Evolutionary conservation across 73 alveolate species (phyloP).

Genomic region (Stentor roeselii): DNA sequence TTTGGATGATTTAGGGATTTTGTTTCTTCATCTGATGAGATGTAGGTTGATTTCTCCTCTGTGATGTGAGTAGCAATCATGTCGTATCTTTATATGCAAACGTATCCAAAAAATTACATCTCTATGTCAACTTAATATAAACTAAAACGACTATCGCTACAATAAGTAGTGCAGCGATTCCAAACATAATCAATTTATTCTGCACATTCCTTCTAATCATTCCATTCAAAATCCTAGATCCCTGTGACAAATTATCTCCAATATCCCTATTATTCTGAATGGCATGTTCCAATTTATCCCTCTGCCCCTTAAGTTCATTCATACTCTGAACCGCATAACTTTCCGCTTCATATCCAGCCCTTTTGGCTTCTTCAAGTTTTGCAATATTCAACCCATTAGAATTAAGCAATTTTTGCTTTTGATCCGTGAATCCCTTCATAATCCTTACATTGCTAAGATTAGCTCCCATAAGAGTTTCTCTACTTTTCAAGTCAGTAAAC

Average conservation of each 20-base stretch:
- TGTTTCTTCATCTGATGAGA: background rate
- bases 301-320: conserved; percentile 7
- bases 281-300: background rate
- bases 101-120: too few relatives aligned
- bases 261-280: background rate
- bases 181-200: background rate
- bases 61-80: too few relatives aligned
- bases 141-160: background rate
- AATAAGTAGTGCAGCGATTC: background rate
- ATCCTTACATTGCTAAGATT: background rate
- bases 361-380: background rate
- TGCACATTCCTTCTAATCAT: background rate
- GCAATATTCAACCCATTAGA: background rate
- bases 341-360: background rate
- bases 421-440: too few relatives aligned
- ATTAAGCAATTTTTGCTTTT: background rate
- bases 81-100: background rate
- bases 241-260: background rate
- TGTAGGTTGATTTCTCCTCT: background rate
- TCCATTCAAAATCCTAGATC: background rate
- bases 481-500: background rate
- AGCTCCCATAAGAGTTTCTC: conserved; percentile 28
- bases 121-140: conserved; percentile 15
- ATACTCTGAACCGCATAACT: background rate
- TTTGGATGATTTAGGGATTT: background rate